Conservation (phyloP, 78 protist species). For the Kipferlia bialata region DNA sequence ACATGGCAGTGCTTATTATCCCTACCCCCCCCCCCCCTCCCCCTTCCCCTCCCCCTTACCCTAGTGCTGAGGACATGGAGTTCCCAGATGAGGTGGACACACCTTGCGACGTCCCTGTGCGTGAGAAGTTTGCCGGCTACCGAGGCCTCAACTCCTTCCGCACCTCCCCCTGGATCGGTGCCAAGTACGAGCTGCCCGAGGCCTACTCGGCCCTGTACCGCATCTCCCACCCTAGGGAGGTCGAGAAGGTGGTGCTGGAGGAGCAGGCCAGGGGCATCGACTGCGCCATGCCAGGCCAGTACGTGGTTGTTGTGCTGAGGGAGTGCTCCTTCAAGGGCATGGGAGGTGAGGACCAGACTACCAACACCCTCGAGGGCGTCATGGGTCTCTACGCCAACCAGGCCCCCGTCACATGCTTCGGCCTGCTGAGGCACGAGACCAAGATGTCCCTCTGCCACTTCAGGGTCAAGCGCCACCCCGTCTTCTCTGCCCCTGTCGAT, state of each 20-base stretch:
- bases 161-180: slow-evolving; percentile 81
- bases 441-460: slow-evolving; percentile 69
- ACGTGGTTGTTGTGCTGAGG: neutral
- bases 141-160: slow-evolving; percentile 41
- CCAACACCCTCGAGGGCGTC: neutral
- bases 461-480: slow-evolving; percentile 17
- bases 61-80: slow-evolving; percentile 18
- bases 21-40: too few relatives aligned
- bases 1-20: too few relatives aligned
- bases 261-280: neutral
- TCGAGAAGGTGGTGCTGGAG: slow-evolving; percentile 17
- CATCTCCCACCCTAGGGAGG: slow-evolving; percentile 52
- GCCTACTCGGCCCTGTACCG: slow-evolving; percentile 79
- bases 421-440: slow-evolving; percentile 69
- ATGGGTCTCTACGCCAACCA: neutral
- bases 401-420: slow-evolving; percentile 29
- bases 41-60: too few relatives aligned
- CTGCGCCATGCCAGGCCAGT: too few relatives aligned
- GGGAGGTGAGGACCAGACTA: neutral
- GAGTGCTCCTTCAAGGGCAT: neutral
- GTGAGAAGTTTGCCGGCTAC: slow-evolving; percentile 56
- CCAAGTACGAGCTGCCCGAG: slow-evolving; percentile 75
- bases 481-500: neutral
- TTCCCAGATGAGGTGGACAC: slow-evolving; percentile 64
- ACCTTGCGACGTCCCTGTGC: slow-evolving; percentile 56